Conservation (phyloP, 83 land plant genomes). For the Picea mariana region DNA sequence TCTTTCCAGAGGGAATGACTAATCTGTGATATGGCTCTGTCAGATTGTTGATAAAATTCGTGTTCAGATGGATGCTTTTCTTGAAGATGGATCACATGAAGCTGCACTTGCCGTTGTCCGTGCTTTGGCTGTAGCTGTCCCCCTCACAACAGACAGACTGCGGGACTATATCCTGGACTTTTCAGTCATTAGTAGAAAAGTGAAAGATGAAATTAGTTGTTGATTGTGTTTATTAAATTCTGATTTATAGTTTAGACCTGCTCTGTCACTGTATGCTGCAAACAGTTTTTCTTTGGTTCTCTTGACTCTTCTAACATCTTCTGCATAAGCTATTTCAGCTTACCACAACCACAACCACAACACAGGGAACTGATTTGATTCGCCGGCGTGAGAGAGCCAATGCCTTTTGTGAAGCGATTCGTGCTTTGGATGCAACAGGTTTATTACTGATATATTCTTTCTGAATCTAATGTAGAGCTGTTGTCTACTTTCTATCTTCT, state of each 20-base stretch:
- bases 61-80: slow-evolving; percentile 97
- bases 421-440: slow-evolving; percentile 99
- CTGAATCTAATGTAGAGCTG: background rate
- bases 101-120: slow-evolving; percentile 87
- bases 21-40: background rate
- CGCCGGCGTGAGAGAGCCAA: slow-evolving; percentile 84
- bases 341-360: slow-evolving; percentile 26
- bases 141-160: slow-evolving; percentile 78
- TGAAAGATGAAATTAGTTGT: background rate
- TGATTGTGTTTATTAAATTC: background rate
- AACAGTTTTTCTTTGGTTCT: slow-evolving; percentile 17
- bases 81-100: slow-evolving; percentile 99
- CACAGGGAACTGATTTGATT: slow-evolving; percentile 44
- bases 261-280: background rate
- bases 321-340: slow-evolving; percentile 86
- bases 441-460: slow-evolving; percentile 7
- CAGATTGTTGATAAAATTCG: slow-evolving; percentile 95
- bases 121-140: slow-evolving; percentile 80
- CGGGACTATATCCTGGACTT: slow-evolving; percentile 91
- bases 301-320: slow-evolving; percentile 72
- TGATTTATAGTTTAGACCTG: background rate
- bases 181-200: background rate
- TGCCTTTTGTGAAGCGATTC: slow-evolving; percentile 92
- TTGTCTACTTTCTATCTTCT: background rate
- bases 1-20: background rate